These are phyloP conservation scores for Saccharomyces hybrid DNA, from an alignment of 1,139 yeast genomes.

Conservation along the genomic window DNA sequence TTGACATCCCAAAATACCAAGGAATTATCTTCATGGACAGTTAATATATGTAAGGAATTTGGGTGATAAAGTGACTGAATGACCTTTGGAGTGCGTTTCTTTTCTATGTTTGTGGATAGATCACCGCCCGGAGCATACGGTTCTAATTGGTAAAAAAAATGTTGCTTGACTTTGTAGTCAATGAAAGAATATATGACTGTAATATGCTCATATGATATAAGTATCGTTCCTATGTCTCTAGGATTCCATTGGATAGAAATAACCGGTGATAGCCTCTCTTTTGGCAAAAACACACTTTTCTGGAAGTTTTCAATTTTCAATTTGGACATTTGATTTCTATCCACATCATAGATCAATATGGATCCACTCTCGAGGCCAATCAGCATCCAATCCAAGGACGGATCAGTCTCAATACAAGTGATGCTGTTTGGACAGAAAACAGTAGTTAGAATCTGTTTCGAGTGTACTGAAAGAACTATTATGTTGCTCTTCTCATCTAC, in stretches of 20 bases:
- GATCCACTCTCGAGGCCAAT: constrained; percentile 76
- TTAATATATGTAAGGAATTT: constrained; percentile 75
- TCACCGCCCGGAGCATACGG: constrained; percentile 59
- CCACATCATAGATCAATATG: constrained; percentile 69
- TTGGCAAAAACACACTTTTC: constrained; percentile 35
- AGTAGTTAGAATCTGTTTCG: constrained; percentile 50
- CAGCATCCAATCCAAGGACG: constrained; percentile 79
- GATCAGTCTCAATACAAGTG: constrained; percentile 68
- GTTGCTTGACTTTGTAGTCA: constrained; percentile 48
- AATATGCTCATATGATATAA: constrained; percentile 64
- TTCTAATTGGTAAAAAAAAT: constrained; percentile 52
- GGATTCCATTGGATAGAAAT: constrained; percentile 73
- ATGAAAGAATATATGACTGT: constrained; percentile 65
- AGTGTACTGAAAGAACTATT: constrained; percentile 60
- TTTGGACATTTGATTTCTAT: constrained; percentile 61
- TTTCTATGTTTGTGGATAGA: constrained; percentile 13
- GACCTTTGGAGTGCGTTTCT: constrained; percentile 42
- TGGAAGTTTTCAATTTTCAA: constrained; percentile 69
- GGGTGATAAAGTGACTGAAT: constrained; percentile 79
- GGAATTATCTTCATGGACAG: constrained; percentile 75
- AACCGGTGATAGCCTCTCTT: constrained; percentile 46
- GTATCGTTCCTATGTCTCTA: constrained; percentile 70
- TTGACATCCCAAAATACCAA: constrained; percentile 88
- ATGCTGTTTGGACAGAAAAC: constrained; percentile 54
- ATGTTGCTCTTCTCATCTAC: constrained; percentile 49